Evolutionary conservation across 2,329 filamentous ascomycete genomes (phyloP).

Genomic region (Parafenestella ontariensis): DNA sequence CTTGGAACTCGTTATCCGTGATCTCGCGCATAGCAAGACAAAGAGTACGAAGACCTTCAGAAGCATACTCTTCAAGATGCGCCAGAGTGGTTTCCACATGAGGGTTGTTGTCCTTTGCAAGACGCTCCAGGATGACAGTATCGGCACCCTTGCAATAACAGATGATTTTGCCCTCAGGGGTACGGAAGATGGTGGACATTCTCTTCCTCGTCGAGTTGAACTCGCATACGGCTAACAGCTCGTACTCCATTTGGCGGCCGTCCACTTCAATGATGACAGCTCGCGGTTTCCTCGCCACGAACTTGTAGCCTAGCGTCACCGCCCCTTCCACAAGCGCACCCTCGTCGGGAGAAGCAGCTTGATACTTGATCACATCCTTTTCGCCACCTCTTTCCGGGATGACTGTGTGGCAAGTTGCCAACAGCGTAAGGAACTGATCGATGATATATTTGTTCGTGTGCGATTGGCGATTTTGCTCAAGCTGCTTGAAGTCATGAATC

Average conservation of each 20-base stretch:
- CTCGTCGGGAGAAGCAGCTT: constrained; percentile 96
- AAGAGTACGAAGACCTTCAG: constrained; percentile 91
- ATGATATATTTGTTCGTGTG: constrained; percentile 68
- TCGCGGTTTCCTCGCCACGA: constrained; percentile 86
- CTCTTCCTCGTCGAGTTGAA: constrained; percentile 98
- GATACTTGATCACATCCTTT: constrained; percentile 90
- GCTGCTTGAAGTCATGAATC: constrained; percentile 81
- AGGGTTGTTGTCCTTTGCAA: constrained; percentile 78
- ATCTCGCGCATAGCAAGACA: constrained; percentile 95
- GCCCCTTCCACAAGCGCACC: constrained; percentile 96
- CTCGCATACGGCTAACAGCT: constrained; percentile 94
- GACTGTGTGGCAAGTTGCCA: constrained; percentile 94
- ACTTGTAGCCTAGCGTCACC: constrained; percentile 82
- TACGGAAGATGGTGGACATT: constrained; percentile 97
- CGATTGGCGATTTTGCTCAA: constrained; percentile 72
- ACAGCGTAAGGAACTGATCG: constrained; percentile 84
- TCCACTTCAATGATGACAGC: constrained; percentile 83
- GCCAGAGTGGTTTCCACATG: constrained; percentile 88
- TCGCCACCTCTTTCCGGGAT: constrained; percentile 89
- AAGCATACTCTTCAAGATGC: constrained; percentile 98
- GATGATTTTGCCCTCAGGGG: constrained; percentile 92
- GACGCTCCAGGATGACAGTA: constrained; percentile 92
- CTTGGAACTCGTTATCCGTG: constrained; percentile 83
- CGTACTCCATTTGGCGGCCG: constrained; percentile 77
- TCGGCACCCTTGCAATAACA: constrained; percentile 97